Conservation (phyloP, 2,329 filamentous ascomycete genomes). For the Dothidotthia symphoricarpi region DNA sequence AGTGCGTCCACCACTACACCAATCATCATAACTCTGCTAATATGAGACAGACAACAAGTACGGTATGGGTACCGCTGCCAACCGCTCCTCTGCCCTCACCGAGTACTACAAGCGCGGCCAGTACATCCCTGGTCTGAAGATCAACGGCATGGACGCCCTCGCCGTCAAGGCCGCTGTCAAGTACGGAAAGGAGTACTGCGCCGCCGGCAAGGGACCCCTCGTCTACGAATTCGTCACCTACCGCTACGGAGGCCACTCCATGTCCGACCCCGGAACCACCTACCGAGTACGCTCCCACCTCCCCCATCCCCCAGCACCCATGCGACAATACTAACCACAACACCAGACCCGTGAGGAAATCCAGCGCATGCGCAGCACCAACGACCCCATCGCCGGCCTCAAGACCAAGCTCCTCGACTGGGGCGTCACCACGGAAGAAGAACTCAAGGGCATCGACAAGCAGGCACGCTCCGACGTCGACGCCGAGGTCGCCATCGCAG, state of each 20-base stretch:
- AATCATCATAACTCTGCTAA: conserved; percentile 15
- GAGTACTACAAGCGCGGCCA: conserved; percentile 99
- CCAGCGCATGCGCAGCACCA: conserved; percentile 97
- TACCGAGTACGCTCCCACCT: conserved; percentile 62
- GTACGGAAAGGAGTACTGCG: conserved; percentile 87
- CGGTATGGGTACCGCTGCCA: conserved; percentile 96
- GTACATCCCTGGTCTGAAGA: conserved; percentile 98
- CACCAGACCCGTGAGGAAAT: conserved; percentile 87
- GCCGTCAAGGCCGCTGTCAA: conserved; percentile 95
- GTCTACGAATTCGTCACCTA: conserved; percentile 99
- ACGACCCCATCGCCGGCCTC: conserved; percentile 95
- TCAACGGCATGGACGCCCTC: conserved; percentile 99
- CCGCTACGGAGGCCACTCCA: conserved; percentile 98
- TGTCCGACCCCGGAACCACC: conserved; percentile 98
- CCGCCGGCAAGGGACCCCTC: conserved; percentile 81
- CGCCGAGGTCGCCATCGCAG: conserved; percentile 83
- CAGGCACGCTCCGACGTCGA: conserved; percentile 82
- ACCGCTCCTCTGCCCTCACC: conserved; percentile 89
- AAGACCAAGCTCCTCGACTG: conserved; percentile 99
- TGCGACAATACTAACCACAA: conserved; percentile 16
- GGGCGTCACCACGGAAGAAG: conserved; percentile 85
- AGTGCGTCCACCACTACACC: conserved; percentile 61
- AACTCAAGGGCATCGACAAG: conserved; percentile 96
- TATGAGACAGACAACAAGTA: conserved; percentile 91
- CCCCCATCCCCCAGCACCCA: neutral